These are phyloP conservation scores for Cadophora sp. DNA, from an alignment of 2,329 filamentous ascomycete species.

Conservation along the genomic window DNA sequence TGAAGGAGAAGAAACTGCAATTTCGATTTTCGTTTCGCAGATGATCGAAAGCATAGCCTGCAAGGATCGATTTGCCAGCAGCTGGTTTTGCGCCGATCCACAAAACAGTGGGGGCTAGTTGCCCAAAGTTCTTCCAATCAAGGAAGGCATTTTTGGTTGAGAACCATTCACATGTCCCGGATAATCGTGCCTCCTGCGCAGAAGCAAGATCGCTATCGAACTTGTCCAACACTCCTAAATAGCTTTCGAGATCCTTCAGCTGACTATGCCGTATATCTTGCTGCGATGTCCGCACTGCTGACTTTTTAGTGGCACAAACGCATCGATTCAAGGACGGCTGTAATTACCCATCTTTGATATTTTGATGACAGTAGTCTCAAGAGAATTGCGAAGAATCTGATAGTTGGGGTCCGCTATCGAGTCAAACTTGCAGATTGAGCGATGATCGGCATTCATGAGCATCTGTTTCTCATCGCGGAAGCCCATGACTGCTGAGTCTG, in stretches of 20 bases:
- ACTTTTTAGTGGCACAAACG: too few species aligned
- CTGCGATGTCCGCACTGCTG: too few species aligned
- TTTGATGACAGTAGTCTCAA: constrained; percentile 18
- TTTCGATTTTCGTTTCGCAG: constrained; percentile 22
- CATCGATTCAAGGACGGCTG: too few species aligned
- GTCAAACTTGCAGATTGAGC: constrained; percentile 44
- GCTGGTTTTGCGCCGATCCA: constrained; percentile 42
- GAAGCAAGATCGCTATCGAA: too few species aligned
- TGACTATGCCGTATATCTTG: too few species aligned
- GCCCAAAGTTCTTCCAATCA: too few species aligned
- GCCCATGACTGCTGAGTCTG: constrained; percentile 39
- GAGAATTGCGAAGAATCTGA: constrained; percentile 28
- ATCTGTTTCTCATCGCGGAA: constrained; percentile 38
- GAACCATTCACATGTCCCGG: too few species aligned
- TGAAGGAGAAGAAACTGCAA: constrained; percentile 40
- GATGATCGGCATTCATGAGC: constrained; percentile 43
- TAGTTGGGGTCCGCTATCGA: constrained; percentile 38
- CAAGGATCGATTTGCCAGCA: constrained; percentile 38
- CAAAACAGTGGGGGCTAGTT: constrained; percentile 25
- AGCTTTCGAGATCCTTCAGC: too few species aligned
- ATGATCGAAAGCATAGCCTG: constrained; percentile 30
- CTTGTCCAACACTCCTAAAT: too few species aligned
- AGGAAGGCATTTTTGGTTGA: too few species aligned
- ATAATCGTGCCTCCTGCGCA: too few species aligned
- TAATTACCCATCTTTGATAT: too few species aligned